Base-by-base conservation (phyloP, 768 basidiomycete species). In the Cystofilobasidium macerans region DNA sequence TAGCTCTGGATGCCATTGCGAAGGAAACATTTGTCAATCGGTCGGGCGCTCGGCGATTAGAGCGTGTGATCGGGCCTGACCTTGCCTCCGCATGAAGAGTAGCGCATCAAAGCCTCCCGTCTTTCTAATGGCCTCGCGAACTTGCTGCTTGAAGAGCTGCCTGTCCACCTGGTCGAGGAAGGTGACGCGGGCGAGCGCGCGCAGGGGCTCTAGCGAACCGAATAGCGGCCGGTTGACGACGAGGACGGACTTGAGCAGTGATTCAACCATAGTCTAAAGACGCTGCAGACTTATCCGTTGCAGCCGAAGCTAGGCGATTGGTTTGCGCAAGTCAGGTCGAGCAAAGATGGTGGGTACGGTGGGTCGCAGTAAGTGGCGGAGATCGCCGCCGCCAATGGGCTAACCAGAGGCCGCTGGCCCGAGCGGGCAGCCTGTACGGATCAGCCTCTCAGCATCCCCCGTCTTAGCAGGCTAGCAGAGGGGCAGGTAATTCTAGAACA, bases 151-250 rank as follows among this genome's bases (percentile, higher is more conserved):
- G 47, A 61, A 61, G 6, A 11, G 12, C 12, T 42, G 30, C 20
- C 61, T 45, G 24, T 12, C 61, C 16, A 18, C 45, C 30, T 61
- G 61, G 3, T 47, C 45, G 47, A 48, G 22, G 45, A 48, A 26
- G 30, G 36, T 48, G 4, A 47, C 9, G 28, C 45, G 2, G 30
- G 61, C 61, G n/a, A 47, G 7, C 26, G 28, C 7, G 22, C 30
- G 33, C 20, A 61, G 61, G 20, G 45, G 61, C 32, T 48, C 30
- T 14, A 33, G 30, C 6, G 18, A 16, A 3, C 30, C 45, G 35
- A 48, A 51, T n/a, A 33, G 9, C 32, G 61, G 30, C 5, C 7
- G 61, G 47, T 61, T 61, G 61, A 61, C 47, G 45, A 30, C 28
- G 43, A 61, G 61, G 30, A 61, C 45, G 61, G 48, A 51, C 3